Evolutionary conservation across 352 stramenopile species (phyloP).

Genomic region (Globisporangium acanthophoron): DNA sequence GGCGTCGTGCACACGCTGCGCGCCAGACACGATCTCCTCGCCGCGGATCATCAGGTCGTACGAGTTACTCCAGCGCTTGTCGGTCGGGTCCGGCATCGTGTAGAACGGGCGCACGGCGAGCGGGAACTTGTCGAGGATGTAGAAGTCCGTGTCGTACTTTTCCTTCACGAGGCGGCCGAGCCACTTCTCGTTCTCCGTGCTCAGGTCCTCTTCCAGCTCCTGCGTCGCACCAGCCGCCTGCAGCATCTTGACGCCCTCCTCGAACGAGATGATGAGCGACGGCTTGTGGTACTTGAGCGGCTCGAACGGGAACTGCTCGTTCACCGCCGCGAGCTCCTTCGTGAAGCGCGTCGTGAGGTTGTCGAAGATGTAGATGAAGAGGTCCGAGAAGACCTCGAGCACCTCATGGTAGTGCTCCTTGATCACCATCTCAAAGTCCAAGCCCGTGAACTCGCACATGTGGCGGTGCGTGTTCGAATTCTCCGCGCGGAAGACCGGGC

Average conservation of each 20-base stretch:
- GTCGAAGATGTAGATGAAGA: constrained; percentile 99
- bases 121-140: constrained; percentile 99
- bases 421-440: constrained; percentile 99
- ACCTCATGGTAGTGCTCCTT: constrained; percentile 99
- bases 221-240: constrained; percentile 73
- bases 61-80: constrained; percentile 94
- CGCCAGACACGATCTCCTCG: constrained; percentile 99
- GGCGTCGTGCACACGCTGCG: constrained; percentile 98
- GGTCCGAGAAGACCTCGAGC: constrained; percentile 95
- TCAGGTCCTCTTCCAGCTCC: constrained; percentile 78
- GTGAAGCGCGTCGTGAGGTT: constrained; percentile 92
- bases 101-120: constrained; percentile 99
- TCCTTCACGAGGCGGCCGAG: constrained; percentile 93
- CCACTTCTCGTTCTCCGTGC: constrained; percentile 97
- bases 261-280: constrained; percentile 92
- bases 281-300: constrained; percentile 95
- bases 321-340: constrained; percentile 94
- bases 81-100: constrained; percentile 97
- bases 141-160: constrained; percentile 99
- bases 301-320: constrained; percentile 97
- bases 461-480: constrained; percentile 99
- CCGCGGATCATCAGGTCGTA: constrained; percentile 99
- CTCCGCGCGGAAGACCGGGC: constrained; percentile 98
- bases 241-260: constrained; percentile 93
- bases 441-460: constrained; percentile 99